Percentiles rank a stretch among this genome's conserved stretches.
Evolutionary conservation across 2,329 filamentous ascomycete genomes (phyloP).

Genomic region (Tothia fuscella): DNA sequence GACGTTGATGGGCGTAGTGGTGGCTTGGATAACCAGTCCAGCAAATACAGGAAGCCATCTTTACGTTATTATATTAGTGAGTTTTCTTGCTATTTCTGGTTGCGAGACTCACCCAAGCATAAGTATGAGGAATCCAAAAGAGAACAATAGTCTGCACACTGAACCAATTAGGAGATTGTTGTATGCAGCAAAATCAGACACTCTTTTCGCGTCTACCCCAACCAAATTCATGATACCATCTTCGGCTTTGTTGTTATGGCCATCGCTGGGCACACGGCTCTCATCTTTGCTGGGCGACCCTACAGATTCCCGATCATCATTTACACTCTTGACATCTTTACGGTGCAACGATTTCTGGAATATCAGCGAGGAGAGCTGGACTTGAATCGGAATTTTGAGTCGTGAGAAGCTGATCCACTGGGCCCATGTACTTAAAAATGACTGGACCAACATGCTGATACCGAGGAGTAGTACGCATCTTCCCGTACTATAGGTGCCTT

Average conservation of each 20-base stretch:
- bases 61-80: too few species aligned
- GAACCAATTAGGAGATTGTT: conserved; percentile 54
- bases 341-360: conserved; percentile 67
- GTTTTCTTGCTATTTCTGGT: too few species aligned
- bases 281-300: conserved; percentile 65
- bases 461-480: conserved; percentile 56
- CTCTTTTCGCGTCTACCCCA: conserved; percentile 59
- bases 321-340: conserved; percentile 60
- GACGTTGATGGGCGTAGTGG: conserved; percentile 58
- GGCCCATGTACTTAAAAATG: conserved; percentile 53
- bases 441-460: conserved; percentile 40
- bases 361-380: conserved; percentile 58
- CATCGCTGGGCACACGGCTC: conserved; percentile 20
- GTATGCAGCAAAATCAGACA: conserved; percentile 56
- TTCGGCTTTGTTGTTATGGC: conserved; percentile 26
- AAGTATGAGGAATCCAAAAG: conserved; percentile 52
- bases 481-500: conserved; percentile 39
- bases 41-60: conserved; percentile 56
- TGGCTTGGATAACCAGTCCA: conserved; percentile 51
- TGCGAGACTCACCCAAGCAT: too few species aligned
- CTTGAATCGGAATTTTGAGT: conserved; percentile 53
- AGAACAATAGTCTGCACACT: conserved; percentile 51
- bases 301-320: conserved; percentile 18
- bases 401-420: conserved; percentile 17
- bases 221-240: conserved; percentile 63